Base-by-base conservation (phyloP, 1,139 yeast genomes). In the Saccharomyces hybrid region DNA sequence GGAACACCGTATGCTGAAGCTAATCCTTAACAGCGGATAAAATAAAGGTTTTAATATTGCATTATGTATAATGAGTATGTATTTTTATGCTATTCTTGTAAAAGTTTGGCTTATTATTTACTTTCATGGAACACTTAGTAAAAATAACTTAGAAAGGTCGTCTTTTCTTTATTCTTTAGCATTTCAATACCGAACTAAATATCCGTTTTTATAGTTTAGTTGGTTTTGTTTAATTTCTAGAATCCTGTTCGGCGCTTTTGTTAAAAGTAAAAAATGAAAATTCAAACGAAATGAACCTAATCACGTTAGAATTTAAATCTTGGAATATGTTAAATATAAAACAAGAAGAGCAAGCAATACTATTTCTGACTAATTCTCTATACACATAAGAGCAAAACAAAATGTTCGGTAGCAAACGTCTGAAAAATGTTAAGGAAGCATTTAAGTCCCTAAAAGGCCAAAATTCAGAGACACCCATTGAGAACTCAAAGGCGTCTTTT, bases 341-440 rank as follows among this genome's bases (percentile, higher is more conserved):
- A 38, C 38, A 38, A 20, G 44, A 9, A 38, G 7, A 2, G 6
- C 7, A 38, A 16, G 25, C n/a, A 16, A 20, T 11, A 9, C 1
- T 9, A 38, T 20, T 38, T 11, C 20, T 13, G n/a, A 4, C 25
- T 8, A 16, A 3, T 7, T 9, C 13, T 38, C 11, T 11, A 11
- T 38, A 38, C 8, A 11, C 6, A 9, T 20, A 38, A 38, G 7
- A 16, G 9, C 25, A 3, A 9, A 38, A 38, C 59, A 52, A 44
- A 31, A 80, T 80, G 84, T 78, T 80, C 59, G 72, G 72, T 68
- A 73, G 76, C 55, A 79, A 77, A 62, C 75, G 81, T 9, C 68
- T 81, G 49, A 78, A 76, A 57, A 71, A 76, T 31, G 84, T 81
- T 1, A 74, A 82, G 49, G 80, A 79, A 63, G 82, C 78, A 25